Percentiles rank a stretch among this genome's conserved stretches.
Conservation (phyloP, 164 flowering plant genomes). For the Warburgia ugandensis region DNA sequence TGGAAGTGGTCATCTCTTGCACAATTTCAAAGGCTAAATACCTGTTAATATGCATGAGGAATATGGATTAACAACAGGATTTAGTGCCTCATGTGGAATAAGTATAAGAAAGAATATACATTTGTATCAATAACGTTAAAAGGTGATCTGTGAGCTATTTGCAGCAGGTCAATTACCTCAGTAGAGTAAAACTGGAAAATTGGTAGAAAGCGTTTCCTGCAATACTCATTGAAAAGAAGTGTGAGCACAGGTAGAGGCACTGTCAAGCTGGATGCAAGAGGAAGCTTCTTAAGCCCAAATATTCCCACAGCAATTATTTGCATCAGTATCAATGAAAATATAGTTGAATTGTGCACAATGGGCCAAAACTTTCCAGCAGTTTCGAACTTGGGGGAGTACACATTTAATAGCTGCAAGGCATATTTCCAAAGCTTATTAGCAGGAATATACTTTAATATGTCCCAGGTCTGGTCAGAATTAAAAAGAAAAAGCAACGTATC, state of each 20-base stretch:
- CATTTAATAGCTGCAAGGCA: constrained; percentile 63
- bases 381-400: constrained; percentile 66
- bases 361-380: constrained; percentile 93
- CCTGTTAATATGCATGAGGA: too few relatives aligned
- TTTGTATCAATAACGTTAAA: too few relatives aligned
- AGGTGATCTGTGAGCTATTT: too few relatives aligned
- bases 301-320: constrained; percentile 82
- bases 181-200: constrained; percentile 56
- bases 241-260: constrained; percentile 74
- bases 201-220: constrained; percentile 78
- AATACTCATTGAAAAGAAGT: constrained; percentile 71
- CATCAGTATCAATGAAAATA: constrained; percentile 77
- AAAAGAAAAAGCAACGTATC: neutral
- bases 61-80: too few relatives aligned
- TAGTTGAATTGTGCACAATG: constrained; percentile 60
- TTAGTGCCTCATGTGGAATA: too few relatives aligned
- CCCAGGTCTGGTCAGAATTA: neutral
- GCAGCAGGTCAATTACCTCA: too few relatives aligned
- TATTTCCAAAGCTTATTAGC: constrained; percentile 1
- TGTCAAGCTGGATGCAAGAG: constrained; percentile 63
- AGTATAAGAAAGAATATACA: too few relatives aligned
- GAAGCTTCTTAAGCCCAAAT: constrained; percentile 78
- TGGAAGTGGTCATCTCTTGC: too few relatives aligned
- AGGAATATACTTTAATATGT: neutral
- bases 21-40: too few relatives aligned